Conservation (phyloP, 1,139 yeast genomes). For the Tardiomyces depauwii region DNA sequence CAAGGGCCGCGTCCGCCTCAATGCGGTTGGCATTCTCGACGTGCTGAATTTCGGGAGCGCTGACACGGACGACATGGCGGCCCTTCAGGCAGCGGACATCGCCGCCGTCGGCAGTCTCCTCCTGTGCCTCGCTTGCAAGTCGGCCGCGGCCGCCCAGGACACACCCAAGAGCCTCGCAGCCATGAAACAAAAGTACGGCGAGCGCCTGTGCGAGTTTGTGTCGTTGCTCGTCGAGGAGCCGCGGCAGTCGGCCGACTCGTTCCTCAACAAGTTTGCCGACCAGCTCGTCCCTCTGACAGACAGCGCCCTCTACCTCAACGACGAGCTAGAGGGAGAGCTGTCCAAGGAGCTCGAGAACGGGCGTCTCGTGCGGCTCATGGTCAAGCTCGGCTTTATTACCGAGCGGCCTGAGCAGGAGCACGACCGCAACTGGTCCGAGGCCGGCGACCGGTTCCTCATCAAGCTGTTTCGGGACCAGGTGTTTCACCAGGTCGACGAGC, state of each 20-base stretch:
- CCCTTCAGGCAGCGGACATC: background rate
- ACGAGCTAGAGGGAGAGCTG: slow-evolving; percentile 56
- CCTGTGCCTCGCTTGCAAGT: slow-evolving; percentile 9
- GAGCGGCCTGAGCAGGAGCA: slow-evolving; percentile 60
- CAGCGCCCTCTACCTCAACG: slow-evolving; percentile 46
- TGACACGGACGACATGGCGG: background rate
- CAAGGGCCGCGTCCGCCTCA: slow-evolving; percentile 58
- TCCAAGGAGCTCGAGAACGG: slow-evolving; percentile 79
- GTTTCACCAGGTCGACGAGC: slow-evolving; percentile 72
- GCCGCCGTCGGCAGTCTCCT: slow-evolving; percentile 1
- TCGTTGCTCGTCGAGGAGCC: slow-evolving; percentile 11
- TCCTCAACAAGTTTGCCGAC: slow-evolving; percentile 15
- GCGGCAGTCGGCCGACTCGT: slow-evolving; percentile 5
- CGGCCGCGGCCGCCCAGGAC: slow-evolving; percentile 6
- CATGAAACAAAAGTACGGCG: slow-evolving; percentile 3
- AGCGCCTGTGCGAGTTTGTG: slow-evolving; percentile 6
- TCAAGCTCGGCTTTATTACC: slow-evolving; percentile 68
- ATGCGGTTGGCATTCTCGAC: slow-evolving; percentile 65
- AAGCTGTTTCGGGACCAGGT: slow-evolving; percentile 74
- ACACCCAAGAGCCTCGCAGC: slow-evolving; percentile 3
- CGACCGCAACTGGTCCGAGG: slow-evolving; percentile 57
- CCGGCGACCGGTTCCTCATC: slow-evolving; percentile 67
- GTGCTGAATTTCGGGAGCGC: slow-evolving; percentile 36
- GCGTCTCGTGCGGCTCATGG: slow-evolving; percentile 66
- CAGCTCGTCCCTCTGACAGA: slow-evolving; percentile 29